Conservation (phyloP, 331 rosid genomes). For the Prunus yedoensis region DNA sequence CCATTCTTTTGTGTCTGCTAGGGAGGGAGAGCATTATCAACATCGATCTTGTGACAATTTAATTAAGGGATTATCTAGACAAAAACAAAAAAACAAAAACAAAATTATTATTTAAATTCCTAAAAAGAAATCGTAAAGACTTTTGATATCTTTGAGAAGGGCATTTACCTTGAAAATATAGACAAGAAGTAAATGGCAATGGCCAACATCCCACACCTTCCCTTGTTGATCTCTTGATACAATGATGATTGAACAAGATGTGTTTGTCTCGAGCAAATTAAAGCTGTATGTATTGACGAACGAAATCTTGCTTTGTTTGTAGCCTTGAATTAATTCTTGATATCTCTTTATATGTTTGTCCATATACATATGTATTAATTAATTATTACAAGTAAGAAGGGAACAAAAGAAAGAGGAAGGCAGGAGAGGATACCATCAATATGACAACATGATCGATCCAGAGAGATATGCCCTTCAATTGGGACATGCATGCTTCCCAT, state of each 20-base stretch:
- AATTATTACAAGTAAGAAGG: conserved; percentile 44
- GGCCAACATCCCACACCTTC: conserved; percentile 58
- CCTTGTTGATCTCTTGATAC: conserved; percentile 30
- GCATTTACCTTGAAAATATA: background rate
- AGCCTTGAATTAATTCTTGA: conserved; percentile 15
- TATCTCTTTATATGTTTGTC: conserved; percentile 44
- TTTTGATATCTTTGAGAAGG: background rate
- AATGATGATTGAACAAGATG: conserved; percentile 52
- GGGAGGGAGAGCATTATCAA: conserved; percentile 8
- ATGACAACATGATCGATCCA: conserved; percentile 30
- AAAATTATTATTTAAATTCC: background rate
- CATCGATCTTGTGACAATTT: background rate
- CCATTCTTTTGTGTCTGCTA: conserved; percentile 17
- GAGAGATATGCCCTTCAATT: conserved; percentile 42
- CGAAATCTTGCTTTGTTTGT: conserved; percentile 31
- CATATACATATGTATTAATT: conserved; percentile 17
- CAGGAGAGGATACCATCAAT: conserved; percentile 26
- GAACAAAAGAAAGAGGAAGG: conserved; percentile 33
- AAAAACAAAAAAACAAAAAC: too few species aligned
- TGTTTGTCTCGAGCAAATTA: conserved; percentile 54
- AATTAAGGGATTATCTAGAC: background rate
- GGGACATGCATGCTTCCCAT: conserved; percentile 53
- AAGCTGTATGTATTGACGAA: conserved; percentile 5
- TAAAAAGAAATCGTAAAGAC: background rate
- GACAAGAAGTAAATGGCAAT: conserved; percentile 51